Evolutionary conservation across 2,329 filamentous ascomycete species (phyloP).

Genomic region (Colletotrichum liriopes): DNA sequence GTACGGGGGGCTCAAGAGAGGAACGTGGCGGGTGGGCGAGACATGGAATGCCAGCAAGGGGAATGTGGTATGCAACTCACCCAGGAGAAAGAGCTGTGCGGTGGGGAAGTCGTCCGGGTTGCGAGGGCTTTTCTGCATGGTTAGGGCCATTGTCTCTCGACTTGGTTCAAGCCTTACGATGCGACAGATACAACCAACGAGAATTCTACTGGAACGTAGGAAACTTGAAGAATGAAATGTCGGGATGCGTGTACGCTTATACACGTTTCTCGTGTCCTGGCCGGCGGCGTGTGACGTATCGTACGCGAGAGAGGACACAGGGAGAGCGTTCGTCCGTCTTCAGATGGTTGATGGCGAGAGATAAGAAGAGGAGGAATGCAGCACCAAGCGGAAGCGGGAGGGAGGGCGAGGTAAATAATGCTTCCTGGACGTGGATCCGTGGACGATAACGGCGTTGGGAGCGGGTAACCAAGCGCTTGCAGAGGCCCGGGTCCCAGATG

Average conservation of each 20-base stretch:
- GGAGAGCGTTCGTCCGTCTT: conserved; percentile 27
- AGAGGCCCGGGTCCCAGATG: conserved; percentile 31
- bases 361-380: conserved; percentile 36
- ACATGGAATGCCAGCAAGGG: conserved; percentile 9
- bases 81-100: conserved; percentile 86
- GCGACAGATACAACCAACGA: conserved; percentile 53
- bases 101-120: conserved; percentile 85
- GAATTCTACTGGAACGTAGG: conserved; percentile 35
- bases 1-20: conserved; percentile 31
- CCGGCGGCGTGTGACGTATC: conserved; percentile 32
- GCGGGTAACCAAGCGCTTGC: conserved; percentile 35
- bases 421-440: conserved; percentile 32
- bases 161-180: conserved; percentile 62
- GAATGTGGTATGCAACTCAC: conserved; percentile 64
- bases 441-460: conserved; percentile 40
- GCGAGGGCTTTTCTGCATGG: conserved; percentile 65
- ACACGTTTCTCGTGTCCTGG: conserved; percentile 38
- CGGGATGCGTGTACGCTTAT: conserved; percentile 37
- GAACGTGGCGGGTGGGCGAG: conserved; percentile 14
- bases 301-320: conserved; percentile 13
- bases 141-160: conserved; percentile 67
- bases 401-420: conserved; percentile 38
- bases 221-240: conserved; percentile 42
- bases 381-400: conserved; percentile 34
- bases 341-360: conserved; percentile 27